phyloP scores from a whole-genome alignment of 2,329 filamentous ascomycete genomes.

The Bisporella sp. region DNA sequence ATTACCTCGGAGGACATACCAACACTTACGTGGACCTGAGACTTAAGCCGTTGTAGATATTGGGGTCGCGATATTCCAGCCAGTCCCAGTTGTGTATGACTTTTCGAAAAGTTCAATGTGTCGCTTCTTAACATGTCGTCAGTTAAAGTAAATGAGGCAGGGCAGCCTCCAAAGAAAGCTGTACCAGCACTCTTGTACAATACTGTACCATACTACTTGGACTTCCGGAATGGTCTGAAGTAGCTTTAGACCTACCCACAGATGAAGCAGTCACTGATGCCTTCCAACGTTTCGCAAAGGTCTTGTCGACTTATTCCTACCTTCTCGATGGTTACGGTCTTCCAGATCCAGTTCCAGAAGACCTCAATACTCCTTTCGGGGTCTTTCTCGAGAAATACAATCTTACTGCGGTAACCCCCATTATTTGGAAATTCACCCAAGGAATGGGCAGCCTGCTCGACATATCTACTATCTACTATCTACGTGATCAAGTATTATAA shows the following conservation, averaged over 20 bases:
- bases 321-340: background rate
- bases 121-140: too few relatives aligned
- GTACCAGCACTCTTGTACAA: too few relatives aligned
- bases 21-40: slow-evolving; percentile 24
- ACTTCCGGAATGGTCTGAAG: too few relatives aligned
- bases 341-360: slow-evolving; percentile 7
- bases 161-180: too few relatives aligned
- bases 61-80: slow-evolving; percentile 22
- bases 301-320: too few relatives aligned
- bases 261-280: slow-evolving; percentile 8
- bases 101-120: too few relatives aligned
- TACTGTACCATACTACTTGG: too few relatives aligned
- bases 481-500: background rate
- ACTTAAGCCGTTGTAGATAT: slow-evolving; percentile 29
- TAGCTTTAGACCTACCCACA: too few relatives aligned
- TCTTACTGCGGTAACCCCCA: background rate
- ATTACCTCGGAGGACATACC: slow-evolving; percentile 22
- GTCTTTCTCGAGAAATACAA: slow-evolving; percentile 8
- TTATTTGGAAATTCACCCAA: background rate
- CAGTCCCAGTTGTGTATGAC: too few relatives aligned
- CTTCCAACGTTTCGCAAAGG: background rate
- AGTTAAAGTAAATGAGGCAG: too few relatives aligned
- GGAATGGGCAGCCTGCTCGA: slow-evolving; percentile 5
- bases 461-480: slow-evolving; percentile 1
- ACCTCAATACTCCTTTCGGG: slow-evolving; percentile 5